Conservation (phyloP, 2,329 filamentous ascomycete genomes). For the Colletotrichum agaves region DNA sequence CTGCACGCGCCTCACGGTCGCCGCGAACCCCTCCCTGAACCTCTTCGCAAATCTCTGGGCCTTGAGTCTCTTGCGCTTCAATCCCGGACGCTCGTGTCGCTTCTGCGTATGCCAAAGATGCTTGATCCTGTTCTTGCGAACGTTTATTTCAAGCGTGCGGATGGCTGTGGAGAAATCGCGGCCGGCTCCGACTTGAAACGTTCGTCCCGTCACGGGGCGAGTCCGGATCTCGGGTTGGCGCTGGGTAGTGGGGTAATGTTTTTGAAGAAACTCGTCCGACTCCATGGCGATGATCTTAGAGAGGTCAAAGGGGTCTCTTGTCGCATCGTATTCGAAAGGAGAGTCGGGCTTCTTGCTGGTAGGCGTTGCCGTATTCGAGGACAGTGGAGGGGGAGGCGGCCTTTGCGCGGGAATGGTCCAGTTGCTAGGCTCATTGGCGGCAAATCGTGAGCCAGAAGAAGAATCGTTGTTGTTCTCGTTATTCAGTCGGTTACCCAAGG, state of each 20-base stretch:
- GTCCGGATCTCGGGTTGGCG: slow-evolving; percentile 48
- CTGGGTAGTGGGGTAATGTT: slow-evolving; percentile 29
- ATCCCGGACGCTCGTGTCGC: slow-evolving; percentile 79
- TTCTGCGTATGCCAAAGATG: slow-evolving; percentile 67
- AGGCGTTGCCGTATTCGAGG: neutral
- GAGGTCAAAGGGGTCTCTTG: slow-evolving; percentile 45
- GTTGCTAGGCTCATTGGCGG: neutral
- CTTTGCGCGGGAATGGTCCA: slow-evolving; percentile 1
- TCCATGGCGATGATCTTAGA: slow-evolving; percentile 49
- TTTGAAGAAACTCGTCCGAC: slow-evolving; percentile 40
- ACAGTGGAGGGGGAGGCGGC: slow-evolving; percentile 9
- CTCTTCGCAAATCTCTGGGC: slow-evolving; percentile 75
- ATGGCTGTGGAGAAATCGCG: slow-evolving; percentile 60
- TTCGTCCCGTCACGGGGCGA: slow-evolving; percentile 56
- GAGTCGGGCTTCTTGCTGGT: neutral
- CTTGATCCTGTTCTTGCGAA: slow-evolving; percentile 66
- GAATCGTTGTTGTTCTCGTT: neutral
- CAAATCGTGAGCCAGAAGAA: neutral
- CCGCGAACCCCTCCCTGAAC: slow-evolving; percentile 76
- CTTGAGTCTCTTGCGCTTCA: slow-evolving; percentile 80
- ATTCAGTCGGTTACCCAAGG: neutral
- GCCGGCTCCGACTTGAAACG: slow-evolving; percentile 52
- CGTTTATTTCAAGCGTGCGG: slow-evolving; percentile 51
- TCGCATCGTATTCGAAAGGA: slow-evolving; percentile 37
- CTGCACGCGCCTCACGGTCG: slow-evolving; percentile 71